phyloP scores from a whole-genome alignment of 768 basidiomycete genomes.

The Termitomyces sp. region DNA sequence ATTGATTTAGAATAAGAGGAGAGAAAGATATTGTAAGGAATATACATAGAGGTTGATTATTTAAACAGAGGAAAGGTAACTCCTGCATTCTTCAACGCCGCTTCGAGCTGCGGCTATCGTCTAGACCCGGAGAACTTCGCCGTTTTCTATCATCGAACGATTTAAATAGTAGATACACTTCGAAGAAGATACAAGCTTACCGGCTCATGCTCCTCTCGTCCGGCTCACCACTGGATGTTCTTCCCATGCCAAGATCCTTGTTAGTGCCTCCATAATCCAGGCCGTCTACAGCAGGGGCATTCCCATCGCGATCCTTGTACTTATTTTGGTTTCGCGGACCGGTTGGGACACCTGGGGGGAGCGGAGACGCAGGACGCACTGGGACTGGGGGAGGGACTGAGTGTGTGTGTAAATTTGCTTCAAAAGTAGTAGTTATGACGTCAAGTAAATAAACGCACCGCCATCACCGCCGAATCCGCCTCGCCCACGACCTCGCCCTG shows the following conservation, averaged over 20 bases:
- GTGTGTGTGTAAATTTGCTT: conserved; percentile 5
- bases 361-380: conserved; percentile 76
- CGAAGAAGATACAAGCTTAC: conserved; percentile 29
- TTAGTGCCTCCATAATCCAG: conserved; percentile 75
- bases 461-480: conserved; percentile 36
- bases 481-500: conserved; percentile 39
- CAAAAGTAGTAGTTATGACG: conserved; percentile 9
- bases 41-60: conserved; percentile 7
- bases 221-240: conserved; percentile 64
- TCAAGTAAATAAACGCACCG: conserved; percentile 18
- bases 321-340: conserved; percentile 87
- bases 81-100: conserved; percentile 46
- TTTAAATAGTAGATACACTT: neutral
- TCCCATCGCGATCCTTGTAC: conserved; percentile 86
- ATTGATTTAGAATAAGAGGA: neutral
- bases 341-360: conserved; percentile 84
- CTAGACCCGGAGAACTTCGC: conserved; percentile 66
- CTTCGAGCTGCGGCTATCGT: conserved; percentile 67
- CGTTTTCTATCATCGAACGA: conserved; percentile 51
- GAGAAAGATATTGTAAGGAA: neutral
- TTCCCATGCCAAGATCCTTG: conserved; percentile 34
- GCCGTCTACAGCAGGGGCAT: conserved; percentile 85
- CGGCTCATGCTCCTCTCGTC: conserved; percentile 63
- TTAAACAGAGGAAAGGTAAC: neutral
- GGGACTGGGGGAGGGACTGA: conserved; percentile 42